Evolutionary conservation across 1,139 yeast genomes (phyloP), one percentile per base, ranked within the genome.

Genomic region (Ogataea hybrid): DNA sequence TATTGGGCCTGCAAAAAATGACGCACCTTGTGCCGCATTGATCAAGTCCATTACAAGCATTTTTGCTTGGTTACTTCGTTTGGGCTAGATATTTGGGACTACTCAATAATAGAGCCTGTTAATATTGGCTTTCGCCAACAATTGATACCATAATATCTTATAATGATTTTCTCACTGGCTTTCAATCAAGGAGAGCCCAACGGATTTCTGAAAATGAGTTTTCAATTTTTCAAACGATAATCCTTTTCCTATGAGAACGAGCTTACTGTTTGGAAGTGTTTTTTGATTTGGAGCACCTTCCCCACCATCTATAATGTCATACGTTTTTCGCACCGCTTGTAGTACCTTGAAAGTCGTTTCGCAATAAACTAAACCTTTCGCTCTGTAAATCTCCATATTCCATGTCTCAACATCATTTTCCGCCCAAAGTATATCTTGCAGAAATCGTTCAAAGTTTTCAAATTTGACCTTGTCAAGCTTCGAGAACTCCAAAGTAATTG

Each of bases 271-370:
- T 5, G 9, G 32, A 11, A 20, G n/a, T 18, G n/a, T 43, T 12
- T 63, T 49, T 6, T 71, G 71, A 14, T 54, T 25, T 15, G 67
- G 59, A 1, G 44, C 62, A 6, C 69, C 56, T 1, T 45, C 62
- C 5, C 68, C 56, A 10, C 76, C 77, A 12, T 76, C 79, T 5
- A 84, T 73, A 1, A 88, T 70, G 49, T 92, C 98, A 62, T 88
- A 92, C 0, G 96, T 87, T 46, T 88, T 95, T 47, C 97, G 70
- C 0, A 92, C 98, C 5, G 95, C 97, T 60, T 92, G 98, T n/a
- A 92, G 67, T 2, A 92, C 89, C 47, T 75, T 69, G n/a, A 75
- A 79, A 2, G 46, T 47, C 1, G 46, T 43, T 3, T 59, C 59
- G 6, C 61, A 59, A 3, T 81, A 75, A 14, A 88, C 52, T 6